A percentile compares a stretch with the other conserved stretches of the same genome.
Evolutionary conservation across 108 stramenopile genomes (phyloP).

Genomic region (Cyclotella cryptica): DNA sequence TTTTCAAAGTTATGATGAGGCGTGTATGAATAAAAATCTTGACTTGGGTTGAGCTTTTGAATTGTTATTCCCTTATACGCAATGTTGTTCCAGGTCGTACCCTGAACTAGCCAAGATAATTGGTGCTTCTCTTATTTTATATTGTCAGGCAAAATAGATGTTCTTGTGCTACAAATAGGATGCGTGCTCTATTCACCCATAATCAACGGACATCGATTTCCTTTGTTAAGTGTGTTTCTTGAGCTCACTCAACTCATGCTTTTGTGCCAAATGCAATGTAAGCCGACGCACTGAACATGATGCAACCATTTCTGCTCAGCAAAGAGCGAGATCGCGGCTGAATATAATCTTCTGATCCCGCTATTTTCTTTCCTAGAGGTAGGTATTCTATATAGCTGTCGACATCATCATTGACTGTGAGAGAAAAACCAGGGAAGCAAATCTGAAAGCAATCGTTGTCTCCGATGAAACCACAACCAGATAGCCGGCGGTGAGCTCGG

Average conservation of each 20-base stretch:
- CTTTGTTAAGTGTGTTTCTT: not conserved
- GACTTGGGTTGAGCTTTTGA: too few relatives aligned
- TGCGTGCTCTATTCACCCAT: too few relatives aligned
- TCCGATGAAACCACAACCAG: constrained; percentile 14
- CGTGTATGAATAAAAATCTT: too few relatives aligned
- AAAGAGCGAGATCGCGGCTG: not conserved
- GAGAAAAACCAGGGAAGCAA: not conserved
- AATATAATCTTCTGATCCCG: not conserved
- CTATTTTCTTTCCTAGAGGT: not conserved
- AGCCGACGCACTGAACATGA: constrained; percentile 5
- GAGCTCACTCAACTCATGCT: not conserved
- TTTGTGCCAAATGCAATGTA: constrained; percentile 21
- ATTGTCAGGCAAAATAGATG: too few relatives aligned
- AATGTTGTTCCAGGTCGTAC: too few relatives aligned
- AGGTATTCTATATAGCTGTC: not conserved
- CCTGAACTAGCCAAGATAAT: too few relatives aligned
- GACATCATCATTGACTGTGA: not conserved
- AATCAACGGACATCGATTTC: too few relatives aligned
- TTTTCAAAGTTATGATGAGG: too few relatives aligned
- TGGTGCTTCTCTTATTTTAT: too few relatives aligned
- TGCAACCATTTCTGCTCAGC: not conserved
- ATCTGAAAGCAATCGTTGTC: constrained; percentile 3
- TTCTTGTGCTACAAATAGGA: too few relatives aligned
- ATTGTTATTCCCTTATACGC: too few relatives aligned
- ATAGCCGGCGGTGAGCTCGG: constrained; percentile 1